Conservation (phyloP, 1,139 yeast species). For the Saccharomycopsis hybrid region DNA sequence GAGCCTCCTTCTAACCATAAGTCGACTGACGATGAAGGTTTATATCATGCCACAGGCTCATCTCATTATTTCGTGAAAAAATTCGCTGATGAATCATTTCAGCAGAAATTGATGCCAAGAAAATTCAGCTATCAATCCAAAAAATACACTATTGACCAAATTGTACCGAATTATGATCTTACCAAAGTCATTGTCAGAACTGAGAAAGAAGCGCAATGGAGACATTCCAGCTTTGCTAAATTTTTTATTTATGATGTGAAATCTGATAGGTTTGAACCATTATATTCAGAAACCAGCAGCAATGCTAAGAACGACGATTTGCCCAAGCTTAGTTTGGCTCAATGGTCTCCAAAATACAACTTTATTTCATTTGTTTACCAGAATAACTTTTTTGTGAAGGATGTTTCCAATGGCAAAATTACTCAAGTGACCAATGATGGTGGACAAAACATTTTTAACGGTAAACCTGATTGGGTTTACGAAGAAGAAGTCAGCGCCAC, state of each 20-base stretch:
- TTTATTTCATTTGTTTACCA: slow-evolving; percentile 59
- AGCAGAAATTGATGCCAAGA: slow-evolving; percentile 22
- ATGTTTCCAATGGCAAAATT: slow-evolving; percentile 27
- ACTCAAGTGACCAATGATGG: slow-evolving; percentile 63
- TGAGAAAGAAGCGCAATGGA: slow-evolving; percentile 45
- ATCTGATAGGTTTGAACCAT: slow-evolving; percentile 34
- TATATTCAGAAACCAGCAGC: slow-evolving; percentile 24
- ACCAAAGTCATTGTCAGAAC: slow-evolving; percentile 29
- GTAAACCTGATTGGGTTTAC: slow-evolving; percentile 93
- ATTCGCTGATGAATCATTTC: slow-evolving; percentile 24
- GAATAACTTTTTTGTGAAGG: slow-evolving; percentile 54
- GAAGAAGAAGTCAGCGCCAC: slow-evolving; percentile 80
- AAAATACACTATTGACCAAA: slow-evolving; percentile 23
- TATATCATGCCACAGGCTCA: slow-evolving; percentile 22
- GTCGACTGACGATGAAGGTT: slow-evolving; percentile 27
- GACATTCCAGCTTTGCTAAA: slow-evolving; percentile 65
- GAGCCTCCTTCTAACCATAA: slow-evolving; percentile 15
- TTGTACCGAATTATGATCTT: slow-evolving; percentile 27
- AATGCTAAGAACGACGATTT: slow-evolving; percentile 27
- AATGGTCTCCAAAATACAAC: slow-evolving; percentile 71
- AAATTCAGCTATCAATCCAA: slow-evolving; percentile 26
- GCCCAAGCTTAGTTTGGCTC: slow-evolving; percentile 43
- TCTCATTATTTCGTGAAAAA: slow-evolving; percentile 21
- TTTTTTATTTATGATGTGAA: slow-evolving; percentile 57
- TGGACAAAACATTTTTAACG: slow-evolving; percentile 61